Evolutionary conservation across 1,284 basidiomycete genomes (phyloP).

Genomic region (Cerioporus squamosus): DNA sequence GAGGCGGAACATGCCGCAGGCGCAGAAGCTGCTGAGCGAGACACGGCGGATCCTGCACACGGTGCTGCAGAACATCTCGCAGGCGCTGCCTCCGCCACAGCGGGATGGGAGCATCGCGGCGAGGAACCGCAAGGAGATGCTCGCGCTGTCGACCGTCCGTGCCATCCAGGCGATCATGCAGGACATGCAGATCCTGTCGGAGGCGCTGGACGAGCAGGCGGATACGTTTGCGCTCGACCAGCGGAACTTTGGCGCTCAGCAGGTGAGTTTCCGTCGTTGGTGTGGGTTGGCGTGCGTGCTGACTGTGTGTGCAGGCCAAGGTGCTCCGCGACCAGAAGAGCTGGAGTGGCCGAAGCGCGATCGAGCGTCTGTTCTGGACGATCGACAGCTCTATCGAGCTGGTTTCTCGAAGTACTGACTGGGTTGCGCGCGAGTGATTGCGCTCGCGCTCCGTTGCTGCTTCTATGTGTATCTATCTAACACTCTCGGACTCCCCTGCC

Average conservation of each 20-base stretch:
- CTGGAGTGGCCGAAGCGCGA: conserved; percentile 87
- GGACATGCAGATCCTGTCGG: conserved; percentile 83
- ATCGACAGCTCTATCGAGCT: conserved; percentile 86
- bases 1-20: conserved; percentile 84
- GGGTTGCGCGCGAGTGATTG: conserved; percentile 74
- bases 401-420: conserved; percentile 79
- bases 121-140: conserved; percentile 76
- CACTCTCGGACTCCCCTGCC: background rate
- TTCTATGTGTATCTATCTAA: conserved; percentile 11
- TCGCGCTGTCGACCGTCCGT: conserved; percentile 71
- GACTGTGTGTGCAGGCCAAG: conserved; percentile 67
- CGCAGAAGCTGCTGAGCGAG: conserved; percentile 86
- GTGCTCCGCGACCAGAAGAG: conserved; percentile 91
- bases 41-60: conserved; percentile 88
- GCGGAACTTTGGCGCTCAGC: conserved; percentile 91
- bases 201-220: conserved; percentile 88
- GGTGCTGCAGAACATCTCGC: conserved; percentile 80
- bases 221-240: conserved; percentile 90
- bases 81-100: conserved; percentile 57
- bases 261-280: conserved; percentile 54
- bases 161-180: conserved; percentile 83
- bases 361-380: conserved; percentile 88
- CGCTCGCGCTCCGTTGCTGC: conserved; percentile 6
- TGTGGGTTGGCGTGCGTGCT: conserved; percentile 8
- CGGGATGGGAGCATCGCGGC: conserved; percentile 45